phyloP scores from a whole-genome alignment of 202 grass and related monocot genomes.

The Tripidium arundinaceum region DNA sequence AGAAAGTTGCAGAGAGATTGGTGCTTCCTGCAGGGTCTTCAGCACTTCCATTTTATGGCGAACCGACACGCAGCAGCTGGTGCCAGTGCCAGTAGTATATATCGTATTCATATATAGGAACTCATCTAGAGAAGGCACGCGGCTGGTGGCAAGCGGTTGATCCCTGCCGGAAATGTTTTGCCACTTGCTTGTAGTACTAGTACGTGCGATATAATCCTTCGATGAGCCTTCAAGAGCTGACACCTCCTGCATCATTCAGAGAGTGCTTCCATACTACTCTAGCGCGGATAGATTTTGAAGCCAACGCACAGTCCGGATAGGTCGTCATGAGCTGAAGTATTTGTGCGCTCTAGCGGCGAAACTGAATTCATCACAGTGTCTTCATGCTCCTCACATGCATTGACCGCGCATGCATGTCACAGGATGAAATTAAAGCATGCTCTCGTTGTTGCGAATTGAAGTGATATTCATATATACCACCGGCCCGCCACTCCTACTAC shows the following conservation, averaged over 20 bases:
- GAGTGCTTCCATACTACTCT: neutral
- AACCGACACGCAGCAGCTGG: too few species aligned
- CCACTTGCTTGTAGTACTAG: too few species aligned
- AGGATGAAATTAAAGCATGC: too few species aligned
- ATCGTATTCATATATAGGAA: too few species aligned
- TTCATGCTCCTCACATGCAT: neutral
- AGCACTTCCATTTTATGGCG: neutral
- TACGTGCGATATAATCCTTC: neutral
- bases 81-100: too few species aligned
- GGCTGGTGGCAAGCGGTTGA: too few species aligned
- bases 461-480: neutral
- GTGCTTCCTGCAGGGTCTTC: neutral
- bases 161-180: too few species aligned
- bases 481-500: neutral
- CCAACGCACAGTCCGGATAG: neutral
- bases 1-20: neutral
- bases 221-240: neutral
- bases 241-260: neutral
- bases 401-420: neutral
- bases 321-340: neutral
- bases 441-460: neutral
- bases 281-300: neutral
- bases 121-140: too few species aligned
- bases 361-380: neutral
- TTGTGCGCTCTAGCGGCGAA: neutral